Base-by-base conservation (phyloP, 2,329 filamentous ascomycete genomes). In the Orbilia blumenaviensis region DNA sequence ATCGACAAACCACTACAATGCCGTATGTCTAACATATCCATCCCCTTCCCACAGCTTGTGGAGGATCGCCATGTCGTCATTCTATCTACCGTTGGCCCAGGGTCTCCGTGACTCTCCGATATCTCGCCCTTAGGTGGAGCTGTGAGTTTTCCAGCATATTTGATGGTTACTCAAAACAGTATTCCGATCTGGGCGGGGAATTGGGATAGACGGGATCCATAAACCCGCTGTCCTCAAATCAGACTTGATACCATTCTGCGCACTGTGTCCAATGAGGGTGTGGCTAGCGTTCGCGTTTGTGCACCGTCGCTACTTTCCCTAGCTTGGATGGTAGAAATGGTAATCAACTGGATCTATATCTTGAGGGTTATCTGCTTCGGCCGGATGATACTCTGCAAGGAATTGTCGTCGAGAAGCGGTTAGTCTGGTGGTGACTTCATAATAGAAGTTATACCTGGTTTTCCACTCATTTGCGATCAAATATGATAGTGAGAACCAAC, bases 381-480 rank as follows among this genome's bases (percentile, higher is more conserved):
- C 12, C 21, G 6, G 23, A n/a, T 29, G 38, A 23, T 1, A 38
- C 56, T 25, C 27, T 42, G 48, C 48, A 32, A 61, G 48, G 72
- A 14, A 25, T 25, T 76, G 72, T 76, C 50, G 50, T 58, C 72
- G 64, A 68, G 72, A 29, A 46, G 38, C 34, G 5, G 21, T 12
- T 27, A n/a, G 12, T 1, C 29, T 36, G n/a, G 25, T 18, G 29
- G 14, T 36, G 14, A 5, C 34, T n/a, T 21, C 46, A 27, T 3
- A 10, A 10, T 48, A 9, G 54, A 27, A 34, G 32, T 16, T 12
- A 6, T 48, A 48, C 25, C 6, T 16, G 23, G 18, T 7, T 36
- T 16, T 46, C 29, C 5, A 14, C 38, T 32, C n/a, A 64, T 76
- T n/a, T 69, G 72, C 44, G 64, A 76, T 76, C 1, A 76, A 76